Evolutionary conservation across 441 rosid genomes (phyloP).

Genomic region (Metrosideros polymorpha): DNA sequence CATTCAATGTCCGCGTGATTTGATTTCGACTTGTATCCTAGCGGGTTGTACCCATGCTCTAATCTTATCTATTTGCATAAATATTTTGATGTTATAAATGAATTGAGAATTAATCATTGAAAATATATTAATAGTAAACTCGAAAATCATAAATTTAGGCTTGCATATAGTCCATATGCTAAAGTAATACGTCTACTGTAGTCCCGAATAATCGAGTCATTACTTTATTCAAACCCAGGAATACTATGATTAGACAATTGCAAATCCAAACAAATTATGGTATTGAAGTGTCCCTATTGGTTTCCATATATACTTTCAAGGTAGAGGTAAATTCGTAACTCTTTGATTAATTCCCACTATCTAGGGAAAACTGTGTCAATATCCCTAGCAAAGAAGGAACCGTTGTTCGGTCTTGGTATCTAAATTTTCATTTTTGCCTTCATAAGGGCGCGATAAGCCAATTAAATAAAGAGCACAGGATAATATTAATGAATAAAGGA

Average conservation of each 20-base stretch:
- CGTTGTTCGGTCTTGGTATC: not conserved
- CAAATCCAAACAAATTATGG: not conserved
- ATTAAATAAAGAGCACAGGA: not conserved
- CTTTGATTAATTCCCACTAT: not conserved
- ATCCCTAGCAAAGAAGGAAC: not conserved
- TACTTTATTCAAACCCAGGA: not conserved
- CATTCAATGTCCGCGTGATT: not conserved
- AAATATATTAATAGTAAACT: too few relatives aligned
- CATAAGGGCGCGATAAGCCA: not conserved
- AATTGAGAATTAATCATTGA: not conserved
- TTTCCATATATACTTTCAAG: not conserved
- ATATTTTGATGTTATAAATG: not conserved
- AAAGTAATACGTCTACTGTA: not conserved
- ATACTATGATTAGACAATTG: not conserved
- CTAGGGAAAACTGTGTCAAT: not conserved
- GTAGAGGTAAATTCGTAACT: not conserved
- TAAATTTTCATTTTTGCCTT: too few relatives aligned
- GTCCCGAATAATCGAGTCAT: not conserved
- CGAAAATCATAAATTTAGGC: too few relatives aligned
- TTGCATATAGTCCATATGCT: too few relatives aligned
- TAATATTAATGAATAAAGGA: not conserved
- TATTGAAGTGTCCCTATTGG: not conserved
- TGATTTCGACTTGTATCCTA: too few relatives aligned
- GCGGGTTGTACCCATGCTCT: too few relatives aligned
- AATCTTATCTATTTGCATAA: not conserved